Conservation (phyloP, 495 filamentous ascomycete species). For the Daldinia grandis region DNA sequence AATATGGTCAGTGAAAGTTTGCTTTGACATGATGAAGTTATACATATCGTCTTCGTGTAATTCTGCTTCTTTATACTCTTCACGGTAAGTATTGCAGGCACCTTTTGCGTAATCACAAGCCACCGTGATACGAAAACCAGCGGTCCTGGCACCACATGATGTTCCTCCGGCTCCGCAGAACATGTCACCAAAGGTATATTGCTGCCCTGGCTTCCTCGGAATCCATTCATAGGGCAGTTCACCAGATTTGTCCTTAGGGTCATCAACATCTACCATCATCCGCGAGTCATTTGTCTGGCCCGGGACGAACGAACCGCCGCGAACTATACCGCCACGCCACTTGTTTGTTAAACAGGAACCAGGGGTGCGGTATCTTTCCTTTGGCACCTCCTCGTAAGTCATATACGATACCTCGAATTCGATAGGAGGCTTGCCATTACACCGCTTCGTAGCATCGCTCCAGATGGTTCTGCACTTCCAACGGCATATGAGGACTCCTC, state of each 20-base stretch:
- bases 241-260: background rate
- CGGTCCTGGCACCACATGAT: slow-evolving; percentile 70
- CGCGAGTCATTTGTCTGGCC: slow-evolving; percentile 7
- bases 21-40: slow-evolving; percentile 53
- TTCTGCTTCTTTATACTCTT: slow-evolving; percentile 64
- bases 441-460: slow-evolving; percentile 25
- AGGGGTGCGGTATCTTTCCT: slow-evolving; percentile 28
- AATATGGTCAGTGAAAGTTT: slow-evolving; percentile 48
- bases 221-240: slow-evolving; percentile 4
- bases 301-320: slow-evolving; percentile 46
- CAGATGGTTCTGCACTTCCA: slow-evolving; percentile 45
- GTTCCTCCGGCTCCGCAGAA: slow-evolving; percentile 83
- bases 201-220: slow-evolving; percentile 43
- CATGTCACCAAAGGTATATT: slow-evolving; percentile 73
- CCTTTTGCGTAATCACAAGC: slow-evolving; percentile 67
- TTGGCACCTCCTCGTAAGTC: slow-evolving; percentile 38
- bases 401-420: slow-evolving; percentile 48
- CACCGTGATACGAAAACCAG: slow-evolving; percentile 67
- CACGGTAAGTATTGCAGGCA: slow-evolving; percentile 64
- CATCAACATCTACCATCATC: slow-evolving; percentile 27
- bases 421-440: slow-evolving; percentile 29
- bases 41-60: slow-evolving; percentile 57
- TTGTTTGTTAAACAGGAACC: slow-evolving; percentile 37
- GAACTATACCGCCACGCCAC: slow-evolving; percentile 53
- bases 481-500: slow-evolving; percentile 52